A percentile compares a stretch with the other conserved stretches of the same genome.
These are phyloP conservation scores for Lentinula lateritia DNA, from an alignment of 768 basidiomycete species.

Conservation along the genomic window DNA sequence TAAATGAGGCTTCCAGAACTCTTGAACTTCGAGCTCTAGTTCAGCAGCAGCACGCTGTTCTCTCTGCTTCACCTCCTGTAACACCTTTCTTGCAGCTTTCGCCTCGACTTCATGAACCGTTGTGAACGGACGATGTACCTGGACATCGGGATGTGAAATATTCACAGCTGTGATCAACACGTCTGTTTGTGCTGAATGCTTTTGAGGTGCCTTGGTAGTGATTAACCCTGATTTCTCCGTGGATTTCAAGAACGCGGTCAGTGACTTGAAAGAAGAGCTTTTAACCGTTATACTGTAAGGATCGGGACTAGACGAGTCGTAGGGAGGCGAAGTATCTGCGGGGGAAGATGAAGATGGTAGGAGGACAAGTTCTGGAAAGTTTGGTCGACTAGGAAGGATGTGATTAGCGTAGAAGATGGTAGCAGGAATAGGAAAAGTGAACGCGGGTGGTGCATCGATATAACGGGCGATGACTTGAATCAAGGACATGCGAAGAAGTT, in stretches of 20 bases:
- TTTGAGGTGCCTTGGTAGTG: slow-evolving; percentile 59
- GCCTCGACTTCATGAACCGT: slow-evolving; percentile 66
- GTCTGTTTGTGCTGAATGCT: slow-evolving; percentile 44
- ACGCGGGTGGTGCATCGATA: slow-evolving; percentile 38
- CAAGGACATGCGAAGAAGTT: slow-evolving; percentile 54
- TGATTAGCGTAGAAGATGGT: slow-evolving; percentile 72
- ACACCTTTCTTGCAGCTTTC: slow-evolving; percentile 55
- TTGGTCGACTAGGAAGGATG: slow-evolving; percentile 76
- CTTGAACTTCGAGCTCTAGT: slow-evolving; percentile 52
- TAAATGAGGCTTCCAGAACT: slow-evolving; percentile 74
- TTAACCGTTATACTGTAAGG: slow-evolving; percentile 63
- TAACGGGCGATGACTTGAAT: slow-evolving; percentile 59
- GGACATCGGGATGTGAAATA: slow-evolving; percentile 50
- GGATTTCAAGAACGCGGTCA: slow-evolving; percentile 74
- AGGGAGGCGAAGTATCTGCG: slow-evolving; percentile 11
- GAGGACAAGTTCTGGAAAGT: slow-evolving; percentile 42
- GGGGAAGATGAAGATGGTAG: slow-evolving; percentile 22
- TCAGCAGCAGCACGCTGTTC: slow-evolving; percentile 34
- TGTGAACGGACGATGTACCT: slow-evolving; percentile 41
- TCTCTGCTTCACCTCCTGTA: slow-evolving; percentile 45
- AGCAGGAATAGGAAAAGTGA: slow-evolving; percentile 69
- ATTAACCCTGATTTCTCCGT: slow-evolving; percentile 71
- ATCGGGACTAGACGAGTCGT: slow-evolving; percentile 25
- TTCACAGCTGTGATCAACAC: slow-evolving; percentile 52
- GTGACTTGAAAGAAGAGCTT: slow-evolving; percentile 73